Conservation (phyloP, 2,329 filamentous ascomycete genomes). For the Elsinoe fawcettii region DNA sequence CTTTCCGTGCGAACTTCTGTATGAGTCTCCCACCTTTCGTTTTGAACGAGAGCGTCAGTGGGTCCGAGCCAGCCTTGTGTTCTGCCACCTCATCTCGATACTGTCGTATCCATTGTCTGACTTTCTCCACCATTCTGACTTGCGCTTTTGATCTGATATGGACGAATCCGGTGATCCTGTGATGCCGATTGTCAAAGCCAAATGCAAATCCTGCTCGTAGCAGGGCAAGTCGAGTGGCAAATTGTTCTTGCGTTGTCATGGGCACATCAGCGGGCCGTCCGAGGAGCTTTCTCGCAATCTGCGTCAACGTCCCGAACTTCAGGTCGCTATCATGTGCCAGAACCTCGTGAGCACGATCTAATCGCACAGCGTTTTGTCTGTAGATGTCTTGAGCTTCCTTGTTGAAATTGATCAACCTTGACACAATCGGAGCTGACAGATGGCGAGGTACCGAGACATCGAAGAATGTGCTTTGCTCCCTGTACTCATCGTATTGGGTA, state of each 20-base stretch:
- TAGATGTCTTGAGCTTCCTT: constrained; percentile 41
- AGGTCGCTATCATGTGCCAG: constrained; percentile 39
- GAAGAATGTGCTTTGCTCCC: constrained; percentile 31
- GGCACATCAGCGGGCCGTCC: constrained; percentile 23
- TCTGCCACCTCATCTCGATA: constrained; percentile 43
- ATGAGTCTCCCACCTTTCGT: constrained; percentile 24
- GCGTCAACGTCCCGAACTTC: constrained; percentile 40
- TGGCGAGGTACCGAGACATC: constrained; percentile 38
- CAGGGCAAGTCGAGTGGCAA: constrained; percentile 63
- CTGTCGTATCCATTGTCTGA: constrained; percentile 47
- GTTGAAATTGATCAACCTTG: constrained; percentile 38
- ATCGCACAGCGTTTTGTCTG: constrained; percentile 35
- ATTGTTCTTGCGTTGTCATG: constrained; percentile 41
- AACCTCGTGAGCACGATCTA: constrained; percentile 44
- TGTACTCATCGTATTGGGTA: constrained; percentile 27
- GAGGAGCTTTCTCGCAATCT: constrained; percentile 40
- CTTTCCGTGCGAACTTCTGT: constrained; percentile 35
- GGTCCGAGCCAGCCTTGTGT: constrained; percentile 16
- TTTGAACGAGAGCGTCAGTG: not conserved
- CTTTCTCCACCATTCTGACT: constrained; percentile 43
- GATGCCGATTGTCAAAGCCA: constrained; percentile 43
- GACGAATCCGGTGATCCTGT: constrained; percentile 51
- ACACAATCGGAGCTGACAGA: constrained; percentile 38
- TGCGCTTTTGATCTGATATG: constrained; percentile 53
- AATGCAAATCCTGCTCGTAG: constrained; percentile 55